These are phyloP conservation scores for Volvox africanus DNA, from an alignment of 139 green algal species.

Conservation along the genomic window DNA sequence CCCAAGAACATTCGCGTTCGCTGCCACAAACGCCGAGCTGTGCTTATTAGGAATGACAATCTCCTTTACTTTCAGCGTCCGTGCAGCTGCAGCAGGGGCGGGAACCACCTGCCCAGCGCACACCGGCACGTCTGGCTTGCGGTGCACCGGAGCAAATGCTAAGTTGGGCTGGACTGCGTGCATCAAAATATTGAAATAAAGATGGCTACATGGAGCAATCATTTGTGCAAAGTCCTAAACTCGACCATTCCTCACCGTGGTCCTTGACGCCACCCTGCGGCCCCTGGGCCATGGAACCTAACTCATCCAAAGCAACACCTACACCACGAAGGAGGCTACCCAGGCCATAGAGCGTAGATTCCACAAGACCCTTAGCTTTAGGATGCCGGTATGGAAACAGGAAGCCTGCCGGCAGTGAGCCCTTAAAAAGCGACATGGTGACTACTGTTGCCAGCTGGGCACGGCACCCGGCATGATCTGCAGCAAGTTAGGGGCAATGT, in stretches of 20 bases:
- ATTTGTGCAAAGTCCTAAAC: not conserved
- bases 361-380: slow-evolving; percentile 46
- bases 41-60: slow-evolving; percentile 71
- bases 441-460: not conserved
- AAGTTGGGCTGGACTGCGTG: slow-evolving; percentile 68
- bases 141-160: slow-evolving; percentile 64
- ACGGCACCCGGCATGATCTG: not conserved
- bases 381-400: slow-evolving; percentile 55
- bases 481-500: not conserved
- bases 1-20: slow-evolving; percentile 92
- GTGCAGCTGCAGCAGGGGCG: slow-evolving; percentile 4
- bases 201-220: not conserved
- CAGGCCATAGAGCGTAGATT: slow-evolving; percentile 57
- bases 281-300: slow-evolving; percentile 62
- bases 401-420: slow-evolving; percentile 19
- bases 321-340: slow-evolving; percentile 53
- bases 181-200: not conserved
- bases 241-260: slow-evolving; percentile 33
- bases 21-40: slow-evolving; percentile 85
- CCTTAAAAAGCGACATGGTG: slow-evolving; percentile 48
- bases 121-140: slow-evolving; percentile 30
- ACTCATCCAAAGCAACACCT: slow-evolving; percentile 59
- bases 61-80: slow-evolving; percentile 35
- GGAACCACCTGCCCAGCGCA: slow-evolving; percentile 32
- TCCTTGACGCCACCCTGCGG: slow-evolving; percentile 52